These are phyloP conservation scores for Hypoxylon sp. DNA, from an alignment of 2,329 filamentous ascomycete genomes.

Conservation along the genomic window DNA sequence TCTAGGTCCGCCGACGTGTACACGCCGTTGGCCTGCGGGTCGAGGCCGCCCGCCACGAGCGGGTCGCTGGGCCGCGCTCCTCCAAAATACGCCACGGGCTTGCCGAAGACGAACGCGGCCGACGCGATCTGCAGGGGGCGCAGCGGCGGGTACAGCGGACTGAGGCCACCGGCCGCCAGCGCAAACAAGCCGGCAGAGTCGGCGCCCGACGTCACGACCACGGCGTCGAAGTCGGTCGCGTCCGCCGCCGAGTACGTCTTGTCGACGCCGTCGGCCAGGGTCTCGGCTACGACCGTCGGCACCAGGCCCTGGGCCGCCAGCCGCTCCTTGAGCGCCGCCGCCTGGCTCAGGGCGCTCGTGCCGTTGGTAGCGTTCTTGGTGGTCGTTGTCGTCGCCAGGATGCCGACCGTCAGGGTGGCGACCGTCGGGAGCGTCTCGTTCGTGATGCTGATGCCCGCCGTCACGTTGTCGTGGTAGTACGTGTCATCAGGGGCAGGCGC, in stretches of 20 bases:
- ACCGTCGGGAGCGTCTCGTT: constrained; percentile 68
- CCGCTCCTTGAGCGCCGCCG: constrained; percentile 60
- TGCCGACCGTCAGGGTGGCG: constrained; percentile 71
- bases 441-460: constrained; percentile 70
- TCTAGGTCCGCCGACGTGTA: constrained; percentile 53
- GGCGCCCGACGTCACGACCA: constrained; percentile 69
- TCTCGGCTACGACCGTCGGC: constrained; percentile 71
- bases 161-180: constrained; percentile 44
- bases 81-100: constrained; percentile 73
- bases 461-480: constrained; percentile 78
- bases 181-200: constrained; percentile 61
- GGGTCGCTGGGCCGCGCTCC: constrained; percentile 44
- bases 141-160: constrained; percentile 70
- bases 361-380: constrained; percentile 54
- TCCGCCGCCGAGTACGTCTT: constrained; percentile 74
- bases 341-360: constrained; percentile 59
- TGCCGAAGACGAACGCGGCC: constrained; percentile 75
- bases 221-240: constrained; percentile 70
- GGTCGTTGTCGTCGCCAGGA: too few species aligned
- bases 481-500: constrained; percentile 69
- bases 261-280: constrained; percentile 64
- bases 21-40: constrained; percentile 55
- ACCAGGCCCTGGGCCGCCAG: constrained; percentile 65
- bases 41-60: constrained; percentile 59
- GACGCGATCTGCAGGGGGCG: constrained; percentile 72